These are phyloP conservation scores for Acanthamoeba triangularis DNA, from an alignment of 208 protist species.

Conservation along the genomic window DNA sequence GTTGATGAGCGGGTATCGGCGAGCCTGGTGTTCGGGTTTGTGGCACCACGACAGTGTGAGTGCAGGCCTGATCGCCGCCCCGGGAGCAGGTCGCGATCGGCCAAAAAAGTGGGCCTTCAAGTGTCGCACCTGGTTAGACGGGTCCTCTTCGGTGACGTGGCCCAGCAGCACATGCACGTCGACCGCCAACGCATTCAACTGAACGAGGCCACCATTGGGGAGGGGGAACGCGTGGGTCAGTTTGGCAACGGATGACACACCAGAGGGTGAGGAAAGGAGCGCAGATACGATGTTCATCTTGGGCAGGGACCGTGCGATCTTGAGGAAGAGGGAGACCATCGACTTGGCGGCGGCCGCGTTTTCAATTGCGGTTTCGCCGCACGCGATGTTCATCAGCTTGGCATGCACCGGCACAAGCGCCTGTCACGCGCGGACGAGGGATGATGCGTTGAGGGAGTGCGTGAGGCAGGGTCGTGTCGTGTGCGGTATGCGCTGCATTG, in stretches of 20 bases:
- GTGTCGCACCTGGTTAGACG: not conserved
- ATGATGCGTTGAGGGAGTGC: not conserved
- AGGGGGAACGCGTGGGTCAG: too few relatives aligned
- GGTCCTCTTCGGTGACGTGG: not conserved
- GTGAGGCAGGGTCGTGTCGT: too few relatives aligned
- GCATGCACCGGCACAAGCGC: conserved; percentile 14
- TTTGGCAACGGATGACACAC: too few relatives aligned
- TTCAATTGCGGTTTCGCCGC: not conserved
- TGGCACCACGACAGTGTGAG: too few relatives aligned
- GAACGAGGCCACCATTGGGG: too few relatives aligned
- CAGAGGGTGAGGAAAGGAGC: too few relatives aligned
- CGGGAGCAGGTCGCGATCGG: too few relatives aligned
- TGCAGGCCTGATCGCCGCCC: too few relatives aligned
- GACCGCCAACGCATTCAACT: conserved; percentile 5
- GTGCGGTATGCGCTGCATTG: not conserved
- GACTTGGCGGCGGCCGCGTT: conserved; percentile 28
- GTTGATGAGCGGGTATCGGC: conserved; percentile 14
- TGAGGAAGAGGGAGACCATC: conserved; percentile 43
- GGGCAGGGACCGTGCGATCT: conserved; percentile 16
- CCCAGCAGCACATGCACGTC: conserved; percentile 48
- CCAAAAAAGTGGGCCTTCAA: too few relatives aligned
- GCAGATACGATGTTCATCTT: conserved; percentile 45
- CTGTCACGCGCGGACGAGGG: not conserved
- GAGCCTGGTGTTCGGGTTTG: not conserved
- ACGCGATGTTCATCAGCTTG: not conserved